Conservation (phyloP, 208 protist genomes). For the Leishmania guyanensis region DNA sequence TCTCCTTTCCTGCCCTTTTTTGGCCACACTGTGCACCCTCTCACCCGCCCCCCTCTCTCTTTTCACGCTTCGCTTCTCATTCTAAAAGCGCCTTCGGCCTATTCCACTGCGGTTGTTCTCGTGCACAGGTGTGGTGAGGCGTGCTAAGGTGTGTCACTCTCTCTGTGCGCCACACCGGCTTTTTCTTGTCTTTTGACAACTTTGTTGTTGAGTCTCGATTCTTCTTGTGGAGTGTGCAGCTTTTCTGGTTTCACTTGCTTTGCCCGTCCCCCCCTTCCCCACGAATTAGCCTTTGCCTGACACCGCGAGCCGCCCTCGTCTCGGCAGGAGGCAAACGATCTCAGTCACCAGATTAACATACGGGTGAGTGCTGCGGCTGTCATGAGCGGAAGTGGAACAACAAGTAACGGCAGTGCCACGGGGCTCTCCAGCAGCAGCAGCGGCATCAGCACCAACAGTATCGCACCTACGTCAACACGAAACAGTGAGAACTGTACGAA, state of each 20-base stretch:
- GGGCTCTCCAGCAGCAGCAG: conserved; percentile 3
- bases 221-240: neutral
- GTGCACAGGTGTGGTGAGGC: neutral
- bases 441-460: conserved; percentile 7
- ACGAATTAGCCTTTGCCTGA: neutral
- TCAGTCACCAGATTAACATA: neutral
- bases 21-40: neutral
- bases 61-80: neutral
- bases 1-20: conserved; percentile 4
- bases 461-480: neutral
- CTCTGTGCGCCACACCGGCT: neutral
- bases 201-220: no score
- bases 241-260: conserved; percentile 11
- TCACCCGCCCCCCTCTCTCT: neutral
- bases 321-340: neutral
- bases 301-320: neutral
- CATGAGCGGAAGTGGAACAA: conserved; percentile 5
- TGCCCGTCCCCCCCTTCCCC: neutral
- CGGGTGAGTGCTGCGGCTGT: neutral
- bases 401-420: neutral
- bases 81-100: neutral
- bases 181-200: neutral
- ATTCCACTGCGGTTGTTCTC: neutral
- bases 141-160: neutral
- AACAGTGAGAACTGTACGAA: conserved; percentile 1